Base-by-base conservation (phyloP, 768 basidiomycete species). In the Auricularia sp. region DNA sequence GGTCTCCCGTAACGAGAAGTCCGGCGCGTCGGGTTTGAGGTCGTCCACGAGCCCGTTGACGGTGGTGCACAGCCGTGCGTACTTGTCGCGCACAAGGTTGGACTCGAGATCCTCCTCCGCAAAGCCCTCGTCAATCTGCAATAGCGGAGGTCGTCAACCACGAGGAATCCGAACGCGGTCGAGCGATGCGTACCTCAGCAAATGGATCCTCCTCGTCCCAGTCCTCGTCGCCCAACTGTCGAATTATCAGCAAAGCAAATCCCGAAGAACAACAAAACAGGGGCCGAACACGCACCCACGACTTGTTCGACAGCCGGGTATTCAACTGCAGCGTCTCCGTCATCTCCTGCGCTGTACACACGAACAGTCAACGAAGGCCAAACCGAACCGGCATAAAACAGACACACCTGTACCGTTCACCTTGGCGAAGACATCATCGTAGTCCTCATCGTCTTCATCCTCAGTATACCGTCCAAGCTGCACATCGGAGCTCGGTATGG, bases 171-270 rank as follows among this genome's bases (percentile, higher is more conserved):
- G 36, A 24, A 21, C 59, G 7, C 18, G 16, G 65, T 29, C 59
- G 29, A 47, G 8, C 11, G 39, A 13, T 7, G 10, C 13, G 37
- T 69, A 92, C 92, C 79, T 94, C 92, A 2, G 96, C 94, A 70
- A 99, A 99, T 1, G 97, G 96, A 78, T 99, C 94, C 63, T 94
- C 92, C 63, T 96, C 94, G 65, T 96, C 94, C 2, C 84, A 85
- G 39, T 90, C 84, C 36, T 90, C 91, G 54, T 92, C 92, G 8
- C 88, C 88, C 63, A 89, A 76, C 87, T 90, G 67, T n/a, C 33
- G 63, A 24, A 54, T 63, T 61, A 65, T 39, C 64, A 37, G 63
- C 44, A 58, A 62, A n/a, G 64, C 33, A 29, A 29, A 29, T 65
- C 39, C 37, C 11, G 54, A 39, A 45, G 18, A 11, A 62, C 45